Base-by-base conservation (phyloP, 192 early-diverging fungal genomes). In the Backusella mclennaniae region DNA sequence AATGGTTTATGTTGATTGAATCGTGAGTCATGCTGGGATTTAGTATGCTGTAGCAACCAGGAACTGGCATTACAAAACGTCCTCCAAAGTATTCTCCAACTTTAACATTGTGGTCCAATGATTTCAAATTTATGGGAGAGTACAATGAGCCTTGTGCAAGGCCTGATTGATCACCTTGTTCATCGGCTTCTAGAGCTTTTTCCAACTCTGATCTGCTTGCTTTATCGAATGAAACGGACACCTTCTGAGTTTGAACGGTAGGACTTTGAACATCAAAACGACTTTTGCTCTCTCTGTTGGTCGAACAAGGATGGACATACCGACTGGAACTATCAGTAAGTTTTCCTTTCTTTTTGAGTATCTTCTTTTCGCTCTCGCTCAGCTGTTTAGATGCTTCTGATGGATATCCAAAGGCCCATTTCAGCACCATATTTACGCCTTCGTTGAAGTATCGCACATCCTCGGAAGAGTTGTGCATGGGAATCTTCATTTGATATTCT, bases 11-110 rank as follows among this genome's bases (percentile, higher is more conserved):
- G 8, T 35, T 52, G 35, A 81, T 63, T 7, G 39, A 39, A 0
- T 69, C 71, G 14, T 71, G 41, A 4, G 49, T 36, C 71, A 81
- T 73, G 52, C 69, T 70, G 6, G 79, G 75, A 15, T 81, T 29
- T 17, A 81, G 4, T 15, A 77, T 15, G 26, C 68, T 52, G 11
- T 35, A 41, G 35, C 79, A 81, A n/a, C 33, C 46, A 46, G 79
- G 79, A 14, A 81, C 31, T 35, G 79, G 75, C 36, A 81, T 38
- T 2, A 77, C 79, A 77, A 81, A 81, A 19, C 76, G 72, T 1
- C 75, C 75, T 39, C 63, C 63, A 39, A 78, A 78, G 33, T 67
- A 73, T 52, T 78, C 72, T 23, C 77, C 77, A 19, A 78, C 17
- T 46, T 67, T 31, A 6, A 78, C 71, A 7, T 39, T 23, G 14